Evolutionary conservation across 306 rosid genomes (phyloP), one percentile per base, ranked within the genome.

Genomic region (Abrus pulchellus): DNA sequence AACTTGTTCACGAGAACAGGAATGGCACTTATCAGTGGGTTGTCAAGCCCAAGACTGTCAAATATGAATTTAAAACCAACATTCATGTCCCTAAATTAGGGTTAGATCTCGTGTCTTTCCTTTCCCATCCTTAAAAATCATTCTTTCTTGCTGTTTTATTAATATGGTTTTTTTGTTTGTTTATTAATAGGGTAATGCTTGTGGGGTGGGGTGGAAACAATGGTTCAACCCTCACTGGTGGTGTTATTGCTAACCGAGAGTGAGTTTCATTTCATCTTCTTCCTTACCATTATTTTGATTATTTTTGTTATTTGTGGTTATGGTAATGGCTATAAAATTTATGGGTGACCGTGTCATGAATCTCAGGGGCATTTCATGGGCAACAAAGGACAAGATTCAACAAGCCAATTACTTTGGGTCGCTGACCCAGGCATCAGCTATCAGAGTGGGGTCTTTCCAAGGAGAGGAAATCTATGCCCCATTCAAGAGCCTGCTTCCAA

Each of bases 131-230:
- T 20, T 44, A 10, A 30, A 3, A 36, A 4, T 11, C 5, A 4
- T 34, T 6, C 55, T 2, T 2, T 43, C 2, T 12, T 47, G 2
- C 1, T 45, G 49, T 27, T 20, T 43, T 38, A 5, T 49, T 74
- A 20, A 66, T 53, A 5, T 59, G 28, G 12, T 53, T 75, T 75
- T 5, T 4, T 78, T 68, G 5, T 60, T 45, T 55, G 54, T 1
- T 3, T 36, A 33, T 71, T 55, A 20, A 20, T 20, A 95, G 98
- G 89, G 97, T 93, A 68, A 87, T 95, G 97, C 98, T 95, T 60
- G 99, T 95, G 49, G 99, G 99, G 7, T 95, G 98, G 98, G 98
- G 98, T 40, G 99, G 99, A 71, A 95, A 95, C 87, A 95, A 95
- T 54, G 99, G 99, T 70, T 85, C 91, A 28, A 88, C 96, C 70